These are phyloP conservation scores for Plasmodium reichenowi DNA, from an alignment of 169 alveolate species.

Conservation along the genomic window DNA sequence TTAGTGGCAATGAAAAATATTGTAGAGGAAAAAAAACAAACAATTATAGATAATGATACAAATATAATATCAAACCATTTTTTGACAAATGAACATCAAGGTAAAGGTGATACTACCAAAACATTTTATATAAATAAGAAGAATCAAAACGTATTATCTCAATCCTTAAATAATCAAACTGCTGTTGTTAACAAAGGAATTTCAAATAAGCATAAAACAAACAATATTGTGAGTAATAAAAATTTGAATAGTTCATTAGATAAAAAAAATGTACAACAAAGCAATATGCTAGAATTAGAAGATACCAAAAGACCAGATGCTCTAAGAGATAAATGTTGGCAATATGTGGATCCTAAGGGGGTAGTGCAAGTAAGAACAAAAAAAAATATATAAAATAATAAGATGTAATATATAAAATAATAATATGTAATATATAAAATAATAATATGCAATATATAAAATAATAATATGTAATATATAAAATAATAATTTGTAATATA, in stretches of 20 bases:
- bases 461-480: neutral
- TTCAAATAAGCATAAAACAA: conserved; percentile 20
- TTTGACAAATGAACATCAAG: neutral
- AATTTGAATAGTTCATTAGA: conserved; percentile 23
- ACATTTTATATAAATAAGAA: neutral
- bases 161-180: conserved; percentile 11
- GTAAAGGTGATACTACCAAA: neutral
- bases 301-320: conserved; percentile 78
- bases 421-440: no score
- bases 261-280: conserved; percentile 8
- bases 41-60: neutral
- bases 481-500: no score
- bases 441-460: neutral
- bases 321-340: conserved; percentile 81
- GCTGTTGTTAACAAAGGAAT: conserved; percentile 31
- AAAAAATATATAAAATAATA: neutral
- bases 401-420: neutral
- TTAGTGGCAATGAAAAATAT: neutral
- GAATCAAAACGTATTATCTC: neutral
- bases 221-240: conserved; percentile 4
- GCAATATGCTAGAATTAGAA: conserved; percentile 16
- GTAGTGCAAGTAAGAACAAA: conserved; percentile 75
- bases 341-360: conserved; percentile 83
- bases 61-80: neutral
- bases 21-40: conserved; percentile 4